Evolutionary conservation across 2,329 filamentous ascomycete species (phyloP), one percentile per base, ranked within the genome.

Genomic region (Pestalotiopsis sp.): DNA sequence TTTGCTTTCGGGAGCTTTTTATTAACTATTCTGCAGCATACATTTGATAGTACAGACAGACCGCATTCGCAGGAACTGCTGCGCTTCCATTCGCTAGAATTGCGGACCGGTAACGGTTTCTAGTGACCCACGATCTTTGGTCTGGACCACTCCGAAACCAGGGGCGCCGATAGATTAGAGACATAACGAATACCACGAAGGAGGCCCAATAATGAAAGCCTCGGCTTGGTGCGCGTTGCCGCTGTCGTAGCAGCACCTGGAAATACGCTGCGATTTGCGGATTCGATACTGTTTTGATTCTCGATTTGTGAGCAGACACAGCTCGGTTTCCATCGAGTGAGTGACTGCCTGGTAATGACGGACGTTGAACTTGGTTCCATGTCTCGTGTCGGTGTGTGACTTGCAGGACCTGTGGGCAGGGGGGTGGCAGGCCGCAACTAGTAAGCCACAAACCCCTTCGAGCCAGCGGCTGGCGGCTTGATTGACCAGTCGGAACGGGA

Each of bases 401-500:
- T 61, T 39, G 58, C 24, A 35, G 58, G 40, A 61, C 35, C 58
- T 61, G 58, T 35, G 30, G 30, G 26, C n/a, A 26, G 35, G 58
- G 58, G 57, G 24, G 7, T 39, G 7, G 44, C 17, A 52, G 20
- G 44, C 44, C 44, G 44, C 44, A 52, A 52, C 44, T 58, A 9
- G 55, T 4, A 58, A 40, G 58, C 58, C 58, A 61, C 58, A 39
- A 39, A 35, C 44, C 17, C 22, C 17, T 58, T 13, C 44, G 26
- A 35, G n/a, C n/a, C 26, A 39, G 58, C 58, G 58, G 30, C 35
- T 61, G 58, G 58, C 35, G 35, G 40, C 14, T 35, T 39, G 14
- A 40, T 61, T n/a, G 30, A 61, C 58, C 58, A 61, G 35, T 40
- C 58, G 58, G 58, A 61, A 61, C 44, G 44, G 44, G 44, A 52